Percentiles rank a stretch among this genome's conserved stretches.
phyloP scores from a whole-genome alignment of 2,329 filamentous ascomycete species.

The Thelonectria olida region DNA sequence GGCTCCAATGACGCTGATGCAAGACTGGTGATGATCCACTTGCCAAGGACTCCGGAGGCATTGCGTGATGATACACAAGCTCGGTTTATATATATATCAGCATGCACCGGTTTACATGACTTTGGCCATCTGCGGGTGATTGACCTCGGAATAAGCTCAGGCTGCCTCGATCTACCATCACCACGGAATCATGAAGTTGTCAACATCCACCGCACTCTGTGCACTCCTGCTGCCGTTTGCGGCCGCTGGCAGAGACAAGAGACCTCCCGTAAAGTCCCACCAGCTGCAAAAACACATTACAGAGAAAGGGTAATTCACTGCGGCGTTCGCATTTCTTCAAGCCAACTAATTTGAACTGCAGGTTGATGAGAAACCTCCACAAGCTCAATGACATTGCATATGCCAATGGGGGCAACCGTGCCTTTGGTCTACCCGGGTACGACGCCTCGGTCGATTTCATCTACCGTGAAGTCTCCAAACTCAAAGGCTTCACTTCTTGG shows the following conservation, averaged over 20 bases:
- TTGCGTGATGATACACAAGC: not conserved
- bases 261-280: constrained; percentile 29
- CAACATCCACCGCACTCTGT: constrained; percentile 29
- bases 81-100: constrained; percentile 2
- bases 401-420: constrained; percentile 44
- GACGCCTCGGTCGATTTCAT: constrained; percentile 47
- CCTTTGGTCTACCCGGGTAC: constrained; percentile 44
- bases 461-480: constrained; percentile 38
- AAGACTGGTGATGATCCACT: not conserved
- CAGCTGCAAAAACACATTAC: constrained; percentile 39
- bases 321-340: rapidly evolving
- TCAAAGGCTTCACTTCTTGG: constrained; percentile 40
- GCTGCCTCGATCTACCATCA: not conserved
- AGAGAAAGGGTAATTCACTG: constrained; percentile 29
- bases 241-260: constrained; percentile 31
- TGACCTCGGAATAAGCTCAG: too few species aligned
- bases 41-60: not conserved
- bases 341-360: constrained; percentile 1
- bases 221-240: constrained; percentile 38
- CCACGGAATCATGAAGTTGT: constrained; percentile 30
- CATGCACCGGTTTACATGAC: not conserved
- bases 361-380: constrained; percentile 39
- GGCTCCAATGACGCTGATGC: not conserved
- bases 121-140: not conserved
- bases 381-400: constrained; percentile 43